Percentiles rank a stretch among this genome's conserved stretches.
phyloP scores from a whole-genome alignment of 345 rosid species.

The Carallia pectinifolia region DNA sequence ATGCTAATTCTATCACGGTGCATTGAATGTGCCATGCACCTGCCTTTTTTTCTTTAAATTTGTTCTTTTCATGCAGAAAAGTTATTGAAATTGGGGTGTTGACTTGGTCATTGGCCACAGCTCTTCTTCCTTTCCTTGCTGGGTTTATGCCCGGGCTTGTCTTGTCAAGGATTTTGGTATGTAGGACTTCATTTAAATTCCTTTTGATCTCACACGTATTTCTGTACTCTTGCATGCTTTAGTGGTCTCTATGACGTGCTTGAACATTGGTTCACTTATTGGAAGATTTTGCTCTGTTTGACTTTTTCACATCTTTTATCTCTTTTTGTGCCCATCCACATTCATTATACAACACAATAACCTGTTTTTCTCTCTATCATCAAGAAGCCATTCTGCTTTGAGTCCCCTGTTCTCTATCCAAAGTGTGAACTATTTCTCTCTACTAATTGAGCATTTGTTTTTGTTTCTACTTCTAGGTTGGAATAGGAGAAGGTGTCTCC shows the following conservation, averaged over 20 bases:
- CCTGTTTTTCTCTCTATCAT: not conserved
- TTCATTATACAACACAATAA: too few relatives aligned
- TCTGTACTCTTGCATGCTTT: not conserved
- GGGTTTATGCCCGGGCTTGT: constrained; percentile 91
- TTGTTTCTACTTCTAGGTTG: constrained; percentile 57
- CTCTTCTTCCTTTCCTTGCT: constrained; percentile 75
- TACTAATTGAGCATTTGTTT: constrained; percentile 4
- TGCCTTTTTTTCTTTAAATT: not conserved
- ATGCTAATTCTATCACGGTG: not conserved
- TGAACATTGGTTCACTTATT: too few relatives aligned
- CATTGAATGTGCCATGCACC: not conserved
- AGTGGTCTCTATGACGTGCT: too few relatives aligned
- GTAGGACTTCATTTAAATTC: constrained; percentile 11
- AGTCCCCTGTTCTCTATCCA: not conserved
- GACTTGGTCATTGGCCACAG: constrained; percentile 86
- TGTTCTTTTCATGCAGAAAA: constrained; percentile 46
- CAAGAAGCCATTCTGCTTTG: not conserved
- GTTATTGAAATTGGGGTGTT: constrained; percentile 83
- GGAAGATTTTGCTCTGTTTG: too few relatives aligned
- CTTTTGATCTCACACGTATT: constrained; percentile 1
- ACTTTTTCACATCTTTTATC: too few relatives aligned
- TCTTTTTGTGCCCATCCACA: too few relatives aligned
- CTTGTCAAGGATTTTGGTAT: constrained; percentile 76
- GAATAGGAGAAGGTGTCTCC: constrained; percentile 98
- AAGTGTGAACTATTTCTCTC: not conserved